Percentiles rank a stretch among this genome's conserved stretches.
Evolutionary conservation across 352 stramenopile genomes (phyloP).

Genomic region (Phytophthora foliorum): DNA sequence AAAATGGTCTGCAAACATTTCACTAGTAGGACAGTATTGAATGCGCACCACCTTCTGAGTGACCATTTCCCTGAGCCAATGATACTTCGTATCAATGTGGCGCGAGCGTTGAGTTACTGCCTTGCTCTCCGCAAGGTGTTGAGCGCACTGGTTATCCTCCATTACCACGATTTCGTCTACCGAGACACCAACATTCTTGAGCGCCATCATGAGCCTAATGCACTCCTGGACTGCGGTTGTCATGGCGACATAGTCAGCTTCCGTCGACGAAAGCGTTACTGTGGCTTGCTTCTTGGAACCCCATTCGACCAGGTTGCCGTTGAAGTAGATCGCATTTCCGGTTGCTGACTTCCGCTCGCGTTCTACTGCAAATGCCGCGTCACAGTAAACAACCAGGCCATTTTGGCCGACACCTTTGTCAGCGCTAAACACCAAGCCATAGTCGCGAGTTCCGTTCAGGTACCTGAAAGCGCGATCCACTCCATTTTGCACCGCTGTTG

Average conservation of each 20-base stretch:
- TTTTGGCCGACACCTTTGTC: background rate
- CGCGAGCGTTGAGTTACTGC: background rate
- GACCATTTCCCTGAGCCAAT: background rate
- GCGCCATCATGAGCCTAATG: slow-evolving; percentile 15
- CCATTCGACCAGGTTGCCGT: slow-evolving; percentile 10
- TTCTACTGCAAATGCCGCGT: slow-evolving; percentile 15
- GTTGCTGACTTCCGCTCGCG: background rate
- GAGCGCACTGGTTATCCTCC: background rate
- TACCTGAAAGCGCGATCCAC: slow-evolving; percentile 16
- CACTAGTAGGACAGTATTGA: background rate
- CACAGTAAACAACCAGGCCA: slow-evolving; percentile 8
- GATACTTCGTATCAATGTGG: background rate
- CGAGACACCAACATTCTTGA: background rate
- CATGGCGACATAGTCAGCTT: slow-evolving; percentile 18
- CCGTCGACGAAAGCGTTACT: slow-evolving; percentile 12
- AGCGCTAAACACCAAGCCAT: background rate
- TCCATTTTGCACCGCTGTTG: slow-evolving; percentile 2
- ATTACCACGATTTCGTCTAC: background rate
- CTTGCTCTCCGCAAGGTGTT: background rate
- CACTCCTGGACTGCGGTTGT: slow-evolving; percentile 6
- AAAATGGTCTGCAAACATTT: background rate
- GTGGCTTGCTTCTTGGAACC: slow-evolving; percentile 14
- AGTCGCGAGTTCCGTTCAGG: background rate
- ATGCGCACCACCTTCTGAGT: background rate
- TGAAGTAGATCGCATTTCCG: background rate